A percentile compares a stretch with the other conserved stretches of the same genome.
phyloP scores from a whole-genome alignment of 2,329 filamentous ascomycete species.

The Didymella keratinophila region DNA sequence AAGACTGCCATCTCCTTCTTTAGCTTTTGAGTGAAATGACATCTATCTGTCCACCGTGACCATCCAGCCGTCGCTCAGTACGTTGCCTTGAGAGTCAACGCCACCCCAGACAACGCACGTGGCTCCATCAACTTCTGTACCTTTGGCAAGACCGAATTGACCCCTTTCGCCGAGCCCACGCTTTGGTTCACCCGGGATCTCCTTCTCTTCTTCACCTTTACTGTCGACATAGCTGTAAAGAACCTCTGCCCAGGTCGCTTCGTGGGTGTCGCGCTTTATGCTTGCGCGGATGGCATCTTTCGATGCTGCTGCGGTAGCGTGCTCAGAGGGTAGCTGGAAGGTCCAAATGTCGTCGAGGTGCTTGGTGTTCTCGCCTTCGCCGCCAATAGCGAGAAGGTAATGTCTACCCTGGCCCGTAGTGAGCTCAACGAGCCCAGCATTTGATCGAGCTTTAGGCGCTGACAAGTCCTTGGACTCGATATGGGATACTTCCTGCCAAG shows the following conservation, averaged over 20 bases:
- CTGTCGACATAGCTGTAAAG: slow-evolving; percentile 57
- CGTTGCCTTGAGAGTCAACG: slow-evolving; percentile 52
- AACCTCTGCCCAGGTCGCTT: slow-evolving; percentile 60
- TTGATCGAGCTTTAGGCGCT: slow-evolving; percentile 53
- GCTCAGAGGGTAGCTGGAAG: slow-evolving; percentile 60
- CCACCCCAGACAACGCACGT: slow-evolving; percentile 64
- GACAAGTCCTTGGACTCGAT: slow-evolving; percentile 21
- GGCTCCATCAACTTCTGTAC: slow-evolving; percentile 57
- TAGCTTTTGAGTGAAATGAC: background rate
- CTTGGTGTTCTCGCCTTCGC: slow-evolving; percentile 44
- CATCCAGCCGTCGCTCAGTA: slow-evolving; percentile 53
- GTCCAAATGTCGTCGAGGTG: slow-evolving; percentile 60
- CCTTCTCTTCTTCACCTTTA: slow-evolving; percentile 54
- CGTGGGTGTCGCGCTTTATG: slow-evolving; percentile 57
- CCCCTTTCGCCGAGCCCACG: slow-evolving; percentile 53
- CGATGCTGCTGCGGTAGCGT: slow-evolving; percentile 56
- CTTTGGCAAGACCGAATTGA: slow-evolving; percentile 50
- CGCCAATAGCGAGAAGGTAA: slow-evolving; percentile 62
- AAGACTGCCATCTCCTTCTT: background rate
- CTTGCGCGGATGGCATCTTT: slow-evolving; percentile 60
- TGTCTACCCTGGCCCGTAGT: slow-evolving; percentile 62
- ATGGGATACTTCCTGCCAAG: slow-evolving; percentile 41
- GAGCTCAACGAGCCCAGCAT: slow-evolving; percentile 56
- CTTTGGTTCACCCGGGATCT: slow-evolving; percentile 49
- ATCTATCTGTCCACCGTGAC: slow-evolving; percentile 50